Percentiles rank a stretch among this genome's conserved stretches.
phyloP scores from a whole-genome alignment of 192 early-diverging fungal species.

The Funneliformis geosporum region DNA sequence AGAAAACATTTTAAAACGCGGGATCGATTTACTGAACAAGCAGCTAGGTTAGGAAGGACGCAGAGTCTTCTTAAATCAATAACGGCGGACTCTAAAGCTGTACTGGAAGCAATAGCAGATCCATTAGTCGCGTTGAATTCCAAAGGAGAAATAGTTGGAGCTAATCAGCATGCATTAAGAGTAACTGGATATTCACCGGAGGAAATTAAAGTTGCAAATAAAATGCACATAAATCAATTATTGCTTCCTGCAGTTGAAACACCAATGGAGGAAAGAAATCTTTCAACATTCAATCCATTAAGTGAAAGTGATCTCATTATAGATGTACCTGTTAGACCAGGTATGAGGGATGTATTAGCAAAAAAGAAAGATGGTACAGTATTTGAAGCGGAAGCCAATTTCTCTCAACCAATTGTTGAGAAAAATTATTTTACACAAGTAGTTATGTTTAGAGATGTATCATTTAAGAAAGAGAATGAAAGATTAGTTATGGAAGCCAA shows the following conservation, averaged over 20 bases:
- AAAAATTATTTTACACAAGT: constrained; percentile 24
- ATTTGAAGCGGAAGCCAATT: constrained; percentile 18
- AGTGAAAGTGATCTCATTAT: background rate
- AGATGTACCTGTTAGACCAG: constrained; percentile 8
- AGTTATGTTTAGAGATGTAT: constrained; percentile 14
- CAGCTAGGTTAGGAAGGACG: constrained; percentile 4
- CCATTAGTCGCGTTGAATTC: constrained; percentile 16
- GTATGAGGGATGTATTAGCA: constrained; percentile 24
- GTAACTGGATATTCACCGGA: constrained; percentile 21
- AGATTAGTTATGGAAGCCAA: constrained; percentile 1
- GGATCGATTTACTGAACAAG: background rate
- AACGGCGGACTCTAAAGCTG: constrained; percentile 12
- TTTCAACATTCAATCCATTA: background rate
- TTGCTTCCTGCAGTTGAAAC: constrained; percentile 11
- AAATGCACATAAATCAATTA: constrained; percentile 12
- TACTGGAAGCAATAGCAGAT: constrained; percentile 22
- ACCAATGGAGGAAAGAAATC: background rate
- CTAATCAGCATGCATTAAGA: constrained; percentile 12
- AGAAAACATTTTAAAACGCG: background rate
- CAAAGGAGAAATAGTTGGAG: constrained; percentile 22
- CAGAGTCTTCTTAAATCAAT: constrained; percentile 25
- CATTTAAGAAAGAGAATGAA: constrained; percentile 16
- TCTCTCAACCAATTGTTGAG: constrained; percentile 9
- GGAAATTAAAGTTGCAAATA: constrained; percentile 21
- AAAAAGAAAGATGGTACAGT: constrained; percentile 22